Evolutionary conservation across 2,329 filamentous ascomycete species (phyloP).

Genomic region (Trichoderma asperellum): DNA sequence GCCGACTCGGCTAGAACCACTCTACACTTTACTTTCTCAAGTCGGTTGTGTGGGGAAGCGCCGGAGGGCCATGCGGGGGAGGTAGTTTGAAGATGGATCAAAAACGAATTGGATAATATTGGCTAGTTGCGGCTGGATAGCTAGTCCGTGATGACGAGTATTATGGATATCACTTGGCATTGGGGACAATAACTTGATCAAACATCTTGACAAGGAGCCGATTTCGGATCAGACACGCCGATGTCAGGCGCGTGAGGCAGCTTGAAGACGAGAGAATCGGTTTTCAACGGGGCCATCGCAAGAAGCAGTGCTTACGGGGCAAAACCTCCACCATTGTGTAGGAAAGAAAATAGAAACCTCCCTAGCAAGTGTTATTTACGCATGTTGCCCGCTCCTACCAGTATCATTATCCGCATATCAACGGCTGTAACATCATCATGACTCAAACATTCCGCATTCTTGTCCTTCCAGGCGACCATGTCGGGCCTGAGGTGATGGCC

Average conservation of each 20-base stretch:
- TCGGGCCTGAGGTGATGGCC: constrained; percentile 52
- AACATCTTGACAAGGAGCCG: background rate
- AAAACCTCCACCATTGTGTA: background rate
- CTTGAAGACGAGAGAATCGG: background rate
- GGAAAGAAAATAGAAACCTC: background rate
- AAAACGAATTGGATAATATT: background rate
- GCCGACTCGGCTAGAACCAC: background rate
- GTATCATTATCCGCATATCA: background rate
- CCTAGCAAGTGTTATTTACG: background rate
- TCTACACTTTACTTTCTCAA: background rate
- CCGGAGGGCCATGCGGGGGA: background rate
- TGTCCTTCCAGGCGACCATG: constrained; percentile 52
- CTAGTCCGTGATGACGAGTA: background rate
- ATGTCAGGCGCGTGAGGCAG: background rate
- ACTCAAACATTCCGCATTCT: constrained; percentile 41
- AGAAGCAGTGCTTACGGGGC: background rate
- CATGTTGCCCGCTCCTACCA: background rate
- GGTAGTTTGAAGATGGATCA: background rate
- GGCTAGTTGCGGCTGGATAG: background rate
- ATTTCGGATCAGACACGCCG: constrained; percentile 17
- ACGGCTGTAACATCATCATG: background rate
- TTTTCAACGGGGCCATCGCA: background rate
- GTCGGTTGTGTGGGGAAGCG: constrained; percentile 4
- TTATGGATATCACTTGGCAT: background rate
- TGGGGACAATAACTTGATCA: background rate